Percentiles rank a stretch among this genome's conserved stretches.
phyloP scores from a whole-genome alignment of 352 stramenopile species.

The Phytophthora idaei region DNA sequence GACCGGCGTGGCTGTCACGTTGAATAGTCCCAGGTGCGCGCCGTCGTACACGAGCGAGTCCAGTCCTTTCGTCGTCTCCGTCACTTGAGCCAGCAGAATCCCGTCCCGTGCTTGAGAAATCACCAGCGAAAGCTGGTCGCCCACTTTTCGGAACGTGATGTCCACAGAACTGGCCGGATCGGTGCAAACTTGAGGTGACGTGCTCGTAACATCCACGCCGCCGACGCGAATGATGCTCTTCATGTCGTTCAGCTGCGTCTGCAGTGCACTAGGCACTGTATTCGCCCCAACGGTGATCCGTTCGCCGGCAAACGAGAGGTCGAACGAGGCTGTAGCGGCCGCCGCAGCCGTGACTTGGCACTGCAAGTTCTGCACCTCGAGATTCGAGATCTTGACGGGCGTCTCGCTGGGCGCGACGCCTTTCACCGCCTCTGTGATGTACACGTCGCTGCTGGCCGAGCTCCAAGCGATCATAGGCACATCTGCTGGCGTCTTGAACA shows the following conservation, averaged over 20 bases:
- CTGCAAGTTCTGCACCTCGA: slow-evolving; percentile 55
- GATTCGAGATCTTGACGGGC: slow-evolving; percentile 57
- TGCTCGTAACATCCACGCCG: slow-evolving; percentile 58
- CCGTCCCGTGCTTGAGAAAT: slow-evolving; percentile 55
- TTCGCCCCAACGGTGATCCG: slow-evolving; percentile 46
- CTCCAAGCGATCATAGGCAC: slow-evolving; percentile 60
- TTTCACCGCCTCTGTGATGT: slow-evolving; percentile 64
- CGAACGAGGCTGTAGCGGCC: slow-evolving; percentile 45
- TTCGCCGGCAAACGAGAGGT: slow-evolving; percentile 51
- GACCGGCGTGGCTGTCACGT: slow-evolving; percentile 84
- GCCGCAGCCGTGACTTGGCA: slow-evolving; percentile 53
- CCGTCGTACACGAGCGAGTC: slow-evolving; percentile 76
- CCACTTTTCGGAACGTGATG: slow-evolving; percentile 59
- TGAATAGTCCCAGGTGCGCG: slow-evolving; percentile 67
- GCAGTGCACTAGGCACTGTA: slow-evolving; percentile 38
- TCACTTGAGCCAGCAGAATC: slow-evolving; percentile 49
- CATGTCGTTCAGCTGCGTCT: slow-evolving; percentile 60
- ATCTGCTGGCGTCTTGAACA: slow-evolving; percentile 67
- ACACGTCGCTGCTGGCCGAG: slow-evolving; percentile 61
- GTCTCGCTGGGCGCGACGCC: slow-evolving; percentile 40
- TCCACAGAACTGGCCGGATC: slow-evolving; percentile 34
- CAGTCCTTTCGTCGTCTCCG: slow-evolving; percentile 73
- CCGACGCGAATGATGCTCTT: slow-evolving; percentile 42
- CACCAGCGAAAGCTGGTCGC: slow-evolving; percentile 43
- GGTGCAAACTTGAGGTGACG: slow-evolving; percentile 40